A percentile compares a stretch with the other conserved stretches of the same genome.
These are phyloP conservation scores for Agaricus subrufescens DNA, from an alignment of 768 basidiomycete genomes.

Conservation along the genomic window DNA sequence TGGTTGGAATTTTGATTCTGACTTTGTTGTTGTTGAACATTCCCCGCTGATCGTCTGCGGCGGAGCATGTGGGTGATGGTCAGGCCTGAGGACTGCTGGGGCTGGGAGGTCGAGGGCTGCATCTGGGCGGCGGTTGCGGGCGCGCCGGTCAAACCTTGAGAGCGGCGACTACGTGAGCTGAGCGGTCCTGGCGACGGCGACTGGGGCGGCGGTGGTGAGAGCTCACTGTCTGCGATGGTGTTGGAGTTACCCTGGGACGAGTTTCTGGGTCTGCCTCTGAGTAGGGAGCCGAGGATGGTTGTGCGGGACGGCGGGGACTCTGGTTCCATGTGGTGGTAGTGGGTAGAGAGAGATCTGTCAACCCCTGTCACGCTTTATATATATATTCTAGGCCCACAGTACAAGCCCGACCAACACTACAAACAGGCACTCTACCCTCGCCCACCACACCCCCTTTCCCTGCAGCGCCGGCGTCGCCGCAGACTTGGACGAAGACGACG, in stretches of 20 bases:
- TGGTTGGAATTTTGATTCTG: constrained; percentile 13
- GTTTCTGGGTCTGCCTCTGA: constrained; percentile 67
- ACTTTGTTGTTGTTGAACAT: background rate
- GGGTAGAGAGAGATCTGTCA: background rate
- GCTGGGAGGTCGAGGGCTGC: constrained; percentile 21
- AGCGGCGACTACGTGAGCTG: constrained; percentile 18
- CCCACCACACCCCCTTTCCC: no score
- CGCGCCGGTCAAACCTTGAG: constrained; percentile 31
- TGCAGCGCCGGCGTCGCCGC: no score
- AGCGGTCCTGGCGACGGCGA: constrained; percentile 29
- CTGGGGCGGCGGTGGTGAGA: constrained; percentile 39
- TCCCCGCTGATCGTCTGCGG: constrained; percentile 36
- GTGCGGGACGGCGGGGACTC: constrained; percentile 45
- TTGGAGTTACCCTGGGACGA: constrained; percentile 49
- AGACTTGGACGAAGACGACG: no score
- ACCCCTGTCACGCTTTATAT: background rate
- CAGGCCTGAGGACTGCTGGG: constrained; percentile 22
- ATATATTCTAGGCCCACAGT: no score
- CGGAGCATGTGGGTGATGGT: constrained; percentile 63
- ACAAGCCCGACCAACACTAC: no score
- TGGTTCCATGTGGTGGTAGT: constrained; percentile 20
- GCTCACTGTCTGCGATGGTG: constrained; percentile 29
- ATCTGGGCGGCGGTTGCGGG: constrained; percentile 17
- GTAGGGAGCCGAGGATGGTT: constrained; percentile 69
- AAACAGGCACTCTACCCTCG: no score